Base-by-base conservation (phyloP, 2,329 filamentous ascomycete genomes). In the Claviceps africana region DNA sequence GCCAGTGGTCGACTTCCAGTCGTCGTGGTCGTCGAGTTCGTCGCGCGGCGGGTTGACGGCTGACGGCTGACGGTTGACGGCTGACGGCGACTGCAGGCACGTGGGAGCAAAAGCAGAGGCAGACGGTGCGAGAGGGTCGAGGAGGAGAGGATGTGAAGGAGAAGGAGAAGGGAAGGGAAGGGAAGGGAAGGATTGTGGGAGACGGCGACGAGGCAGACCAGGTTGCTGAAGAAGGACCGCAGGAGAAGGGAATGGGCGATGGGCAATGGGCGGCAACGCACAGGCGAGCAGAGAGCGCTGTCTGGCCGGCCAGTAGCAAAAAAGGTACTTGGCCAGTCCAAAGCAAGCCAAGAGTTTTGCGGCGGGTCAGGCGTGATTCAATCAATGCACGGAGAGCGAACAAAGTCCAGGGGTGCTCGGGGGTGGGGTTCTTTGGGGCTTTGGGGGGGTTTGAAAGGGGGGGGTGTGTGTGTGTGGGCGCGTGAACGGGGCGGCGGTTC, bases 161-260 rank as follows among this genome's bases (percentile, higher is more conserved):
- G 37, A 46, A 31, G 28, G 37, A 17, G 15, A 40, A 35, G 39
- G 43, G 54, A 51, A 25, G 37, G 19, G 25, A 31, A 51, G 44
- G 45, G 37, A 46, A 33, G 46, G 45, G 44, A 50, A 28, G 50
- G 40, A 17, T 28, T 42, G 33, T 31, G 44, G 8, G 49, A 54
- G 48, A 51, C 33, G 49, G 47, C 19, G 49, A 49, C 25, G 48
- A 52, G 47, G 51, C 44, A 37, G 51, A 53, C 44, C 19, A 51
- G n/a, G 45, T 33, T 42, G 31, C 19, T 30, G 10, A 48, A n/a
- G 48, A 46, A 47, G 35, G 37, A 43, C 45, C 39, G 19, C 35
- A 52, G 52, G 54, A 37, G 17, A 42, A 51, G 50, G 45, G 53
- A 51, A 55, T 48, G 50, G 53, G 43, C 40, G 44, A n/a, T n/a